A percentile compares a stretch with the other conserved stretches of the same genome.
These are phyloP conservation scores for Strigomonas oncopelti DNA, from an alignment of 208 protist genomes.

Conservation along the genomic window DNA sequence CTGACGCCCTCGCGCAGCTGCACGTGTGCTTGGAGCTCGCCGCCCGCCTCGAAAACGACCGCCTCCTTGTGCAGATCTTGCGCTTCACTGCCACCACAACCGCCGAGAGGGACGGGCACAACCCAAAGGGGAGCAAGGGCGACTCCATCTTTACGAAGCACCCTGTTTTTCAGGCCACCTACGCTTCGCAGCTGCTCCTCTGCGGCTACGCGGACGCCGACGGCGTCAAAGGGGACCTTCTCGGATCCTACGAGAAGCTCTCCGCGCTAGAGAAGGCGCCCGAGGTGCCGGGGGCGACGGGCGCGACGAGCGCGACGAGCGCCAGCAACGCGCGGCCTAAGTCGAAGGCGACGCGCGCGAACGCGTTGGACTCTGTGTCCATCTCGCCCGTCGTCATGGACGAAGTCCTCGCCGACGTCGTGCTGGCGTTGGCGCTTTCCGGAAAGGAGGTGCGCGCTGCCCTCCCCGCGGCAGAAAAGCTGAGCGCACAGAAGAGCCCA, in stretches of 20 bases:
- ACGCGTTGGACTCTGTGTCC: not conserved
- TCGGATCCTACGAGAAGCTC: constrained; percentile 19
- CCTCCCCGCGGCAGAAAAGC: constrained; percentile 2
- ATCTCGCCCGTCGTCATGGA: not conserved
- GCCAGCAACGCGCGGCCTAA: too few species aligned
- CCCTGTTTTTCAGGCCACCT: constrained; percentile 24
- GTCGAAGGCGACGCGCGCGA: not conserved
- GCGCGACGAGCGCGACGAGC: not conserved
- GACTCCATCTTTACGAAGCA: constrained; percentile 22
- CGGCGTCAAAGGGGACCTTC: constrained; percentile 27
- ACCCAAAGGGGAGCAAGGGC: constrained; percentile 19
- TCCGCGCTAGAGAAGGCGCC: not conserved
- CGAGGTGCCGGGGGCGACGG: not conserved
- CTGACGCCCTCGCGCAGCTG: constrained; percentile 48
- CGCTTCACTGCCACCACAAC: constrained; percentile 32
- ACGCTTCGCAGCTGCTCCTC: constrained; percentile 38
- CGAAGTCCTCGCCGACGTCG: constrained; percentile 7
- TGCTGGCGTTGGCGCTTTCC: constrained; percentile 6
- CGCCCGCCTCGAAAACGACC: constrained; percentile 41
- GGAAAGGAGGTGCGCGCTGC: not conserved
- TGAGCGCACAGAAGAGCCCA: constrained; percentile 14
- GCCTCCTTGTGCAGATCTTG: constrained; percentile 70
- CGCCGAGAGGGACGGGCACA: constrained; percentile 18
- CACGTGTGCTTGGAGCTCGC: constrained; percentile 42
- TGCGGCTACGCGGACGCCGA: constrained; percentile 22